Evolutionary conservation across 2,329 filamentous ascomycete genomes (phyloP).

Genomic region (Apiospora phragmitis): DNA sequence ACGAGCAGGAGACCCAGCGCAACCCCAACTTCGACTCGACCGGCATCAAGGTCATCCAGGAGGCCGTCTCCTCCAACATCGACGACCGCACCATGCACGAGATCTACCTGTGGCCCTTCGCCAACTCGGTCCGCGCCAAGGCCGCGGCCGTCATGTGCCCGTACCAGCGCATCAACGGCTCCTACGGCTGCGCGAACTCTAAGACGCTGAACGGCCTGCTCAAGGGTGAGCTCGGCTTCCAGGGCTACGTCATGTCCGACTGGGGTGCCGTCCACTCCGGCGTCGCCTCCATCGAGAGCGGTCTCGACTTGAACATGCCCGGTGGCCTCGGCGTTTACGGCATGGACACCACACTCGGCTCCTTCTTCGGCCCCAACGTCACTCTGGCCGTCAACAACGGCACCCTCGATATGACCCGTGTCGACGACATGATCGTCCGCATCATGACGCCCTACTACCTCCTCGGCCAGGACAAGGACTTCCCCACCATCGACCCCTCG

Average conservation of each 20-base stretch:
- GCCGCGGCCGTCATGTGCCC: constrained; percentile 66
- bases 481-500: constrained; percentile 45
- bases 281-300: constrained; percentile 37
- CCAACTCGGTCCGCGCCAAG: constrained; percentile 68
- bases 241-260: constrained; percentile 45
- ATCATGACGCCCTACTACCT: constrained; percentile 56
- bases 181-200: constrained; percentile 78
- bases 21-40: constrained; percentile 11
- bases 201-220: constrained; percentile 42
- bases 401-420: constrained; percentile 30
- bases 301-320: constrained; percentile 46
- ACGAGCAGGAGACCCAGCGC: constrained; percentile 26
- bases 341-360: constrained; percentile 28
- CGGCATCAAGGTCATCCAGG: constrained; percentile 11
- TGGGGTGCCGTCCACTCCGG: constrained; percentile 37
- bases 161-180: constrained; percentile 80
- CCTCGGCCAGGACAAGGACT: constrained; percentile 48
- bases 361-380: constrained; percentile 47
- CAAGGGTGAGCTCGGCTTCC: constrained; percentile 51
- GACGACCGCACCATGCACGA: constrained; percentile 77
- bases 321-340: constrained; percentile 32
- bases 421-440: constrained; percentile 50
- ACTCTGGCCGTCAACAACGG: constrained; percentile 23
- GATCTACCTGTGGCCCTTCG: constrained; percentile 77
- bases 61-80: constrained; percentile 56